Percentiles rank a stretch among this genome's conserved stretches.
These are phyloP conservation scores for Carex kokanica DNA, from an alignment of 176 grass and related monocot species.

Conservation along the genomic window DNA sequence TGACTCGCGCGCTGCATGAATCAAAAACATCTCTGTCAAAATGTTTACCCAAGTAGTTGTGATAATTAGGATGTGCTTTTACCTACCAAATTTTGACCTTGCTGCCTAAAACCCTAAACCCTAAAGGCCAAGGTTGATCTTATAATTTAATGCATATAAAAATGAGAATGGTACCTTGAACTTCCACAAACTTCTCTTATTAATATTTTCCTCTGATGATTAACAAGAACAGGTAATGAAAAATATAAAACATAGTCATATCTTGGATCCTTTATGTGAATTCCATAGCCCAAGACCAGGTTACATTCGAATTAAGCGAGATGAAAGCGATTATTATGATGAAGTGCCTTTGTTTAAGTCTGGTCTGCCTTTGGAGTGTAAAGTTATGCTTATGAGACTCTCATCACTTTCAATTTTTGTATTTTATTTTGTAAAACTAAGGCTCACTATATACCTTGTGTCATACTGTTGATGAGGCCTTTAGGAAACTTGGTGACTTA, in stretches of 20 bases:
- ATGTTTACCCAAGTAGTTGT: background rate
- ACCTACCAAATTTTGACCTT: too few relatives aligned
- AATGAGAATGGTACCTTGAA: background rate
- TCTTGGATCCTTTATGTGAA: slow-evolving; percentile 9
- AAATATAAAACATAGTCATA: background rate
- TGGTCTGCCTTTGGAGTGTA: slow-evolving; percentile 20
- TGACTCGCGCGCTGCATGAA: too few relatives aligned
- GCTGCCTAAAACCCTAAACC: too few relatives aligned
- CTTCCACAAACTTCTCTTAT: background rate
- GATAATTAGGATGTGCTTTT: background rate
- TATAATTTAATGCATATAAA: background rate
- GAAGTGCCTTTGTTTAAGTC: slow-evolving; percentile 16
- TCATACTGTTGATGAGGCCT: background rate
- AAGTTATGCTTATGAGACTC: slow-evolving; percentile 6
- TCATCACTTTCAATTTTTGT: too few relatives aligned
- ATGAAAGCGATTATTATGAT: background rate
- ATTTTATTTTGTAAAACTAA: background rate
- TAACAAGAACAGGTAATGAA: background rate
- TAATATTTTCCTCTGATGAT: background rate
- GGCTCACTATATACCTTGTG: background rate
- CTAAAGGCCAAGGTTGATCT: background rate
- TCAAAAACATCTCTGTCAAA: too few relatives aligned
- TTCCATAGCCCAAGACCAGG: slow-evolving; percentile 6
- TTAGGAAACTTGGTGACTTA: background rate
- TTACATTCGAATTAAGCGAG: background rate